Percentiles rank a stretch among this genome's conserved stretches.
Evolutionary conservation across 768 basidiomycete genomes (phyloP).

Genomic region (Rhizopogon roseolus): DNA sequence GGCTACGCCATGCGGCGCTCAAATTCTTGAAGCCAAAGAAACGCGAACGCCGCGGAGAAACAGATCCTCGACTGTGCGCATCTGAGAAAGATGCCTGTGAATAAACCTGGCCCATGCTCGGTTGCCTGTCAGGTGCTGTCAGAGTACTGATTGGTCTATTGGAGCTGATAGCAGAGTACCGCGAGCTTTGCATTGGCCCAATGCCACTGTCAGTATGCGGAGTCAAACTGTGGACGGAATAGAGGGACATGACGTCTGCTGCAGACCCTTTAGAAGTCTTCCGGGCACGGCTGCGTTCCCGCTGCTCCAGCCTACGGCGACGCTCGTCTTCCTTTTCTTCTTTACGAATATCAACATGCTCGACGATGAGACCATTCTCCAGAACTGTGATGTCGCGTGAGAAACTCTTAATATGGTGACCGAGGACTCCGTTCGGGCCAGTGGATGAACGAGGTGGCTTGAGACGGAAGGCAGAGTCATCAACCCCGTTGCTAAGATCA

Average conservation of each 20-base stretch:
- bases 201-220: conserved; percentile 55
- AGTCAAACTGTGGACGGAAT: conserved; percentile 58
- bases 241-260: conserved; percentile 69
- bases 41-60: conserved; percentile 61
- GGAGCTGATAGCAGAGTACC: conserved; percentile 50
- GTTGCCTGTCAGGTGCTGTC: conserved; percentile 53
- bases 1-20: conserved; percentile 69
- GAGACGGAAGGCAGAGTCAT: conserved; percentile 64
- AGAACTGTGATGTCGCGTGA: conserved; percentile 76
- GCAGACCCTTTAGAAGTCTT: conserved; percentile 71
- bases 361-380: conserved; percentile 86
- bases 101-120: conserved; percentile 58
- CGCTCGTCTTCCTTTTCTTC: conserved; percentile 78
- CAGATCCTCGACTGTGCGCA: conserved; percentile 66
- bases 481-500: conserved; percentile 51
- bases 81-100: conserved; percentile 82
- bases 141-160: conserved; percentile 58
- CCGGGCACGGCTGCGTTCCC: conserved; percentile 50
- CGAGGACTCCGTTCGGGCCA: conserved; percentile 27
- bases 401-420: conserved; percentile 41
- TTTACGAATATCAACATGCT: conserved; percentile 77
- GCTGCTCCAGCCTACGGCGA: conserved; percentile 62
- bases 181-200: conserved; percentile 52
- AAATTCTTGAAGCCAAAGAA: conserved; percentile 79
- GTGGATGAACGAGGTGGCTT: conserved; percentile 48